These are phyloP conservation scores for Vigna mungo DNA, from an alignment of 306 rosid genomes.

Conservation along the genomic window DNA sequence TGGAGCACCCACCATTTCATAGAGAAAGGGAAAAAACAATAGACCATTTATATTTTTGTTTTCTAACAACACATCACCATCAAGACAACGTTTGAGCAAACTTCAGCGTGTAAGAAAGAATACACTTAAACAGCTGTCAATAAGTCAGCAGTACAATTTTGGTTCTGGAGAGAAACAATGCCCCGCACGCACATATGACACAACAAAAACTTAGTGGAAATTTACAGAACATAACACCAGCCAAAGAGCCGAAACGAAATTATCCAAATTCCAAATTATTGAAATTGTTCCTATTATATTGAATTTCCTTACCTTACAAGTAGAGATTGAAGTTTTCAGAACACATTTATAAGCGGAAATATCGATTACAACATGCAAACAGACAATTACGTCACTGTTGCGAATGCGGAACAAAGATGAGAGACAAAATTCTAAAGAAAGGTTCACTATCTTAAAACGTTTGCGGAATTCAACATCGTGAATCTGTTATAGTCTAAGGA, in stretches of 20 bases:
- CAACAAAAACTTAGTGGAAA: neutral
- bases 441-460: neutral
- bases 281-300: neutral
- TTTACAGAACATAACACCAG: neutral
- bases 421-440: neutral
- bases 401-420: neutral
- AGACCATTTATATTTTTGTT: constrained; percentile 6
- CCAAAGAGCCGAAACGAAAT: neutral
- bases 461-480: neutral
- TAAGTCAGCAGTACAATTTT: neutral
- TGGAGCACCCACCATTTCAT: neutral
- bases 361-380: neutral
- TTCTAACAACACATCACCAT: neutral
- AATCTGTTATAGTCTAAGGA: neutral
- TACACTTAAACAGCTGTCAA: neutral
- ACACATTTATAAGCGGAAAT: neutral
- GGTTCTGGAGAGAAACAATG: neutral
- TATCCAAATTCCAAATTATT: neutral
- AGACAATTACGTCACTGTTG: neutral
- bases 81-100: constrained; percentile 24
- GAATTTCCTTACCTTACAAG: neutral
- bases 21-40: neutral
- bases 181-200: neutral
- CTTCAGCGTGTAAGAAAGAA: neutral
- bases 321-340: neutral